Evolutionary conservation across 2,329 filamentous ascomycete species (phyloP).

Genomic region (Aphanoascus verrucosus): DNA sequence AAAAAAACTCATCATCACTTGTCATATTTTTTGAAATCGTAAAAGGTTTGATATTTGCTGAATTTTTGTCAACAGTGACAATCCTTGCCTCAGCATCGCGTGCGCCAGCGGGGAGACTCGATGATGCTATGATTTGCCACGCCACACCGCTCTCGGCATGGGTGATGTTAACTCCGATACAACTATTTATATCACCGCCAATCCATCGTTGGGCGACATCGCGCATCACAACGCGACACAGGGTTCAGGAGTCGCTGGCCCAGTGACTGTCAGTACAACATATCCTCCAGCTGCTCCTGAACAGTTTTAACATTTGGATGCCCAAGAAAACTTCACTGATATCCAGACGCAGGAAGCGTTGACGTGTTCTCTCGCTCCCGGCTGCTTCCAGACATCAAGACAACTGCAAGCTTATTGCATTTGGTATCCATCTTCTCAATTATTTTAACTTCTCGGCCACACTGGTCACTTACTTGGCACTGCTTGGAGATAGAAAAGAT

Average conservation of each 20-base stretch:
- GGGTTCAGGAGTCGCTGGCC: no score
- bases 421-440: no score
- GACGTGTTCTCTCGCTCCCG: background rate
- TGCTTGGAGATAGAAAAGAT: background rate
- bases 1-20: slow-evolving; percentile 65
- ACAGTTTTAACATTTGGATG: no score
- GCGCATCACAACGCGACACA: no score
- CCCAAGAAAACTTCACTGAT: no score
- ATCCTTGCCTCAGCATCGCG: background rate
- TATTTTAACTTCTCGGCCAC: no score
- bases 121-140: slow-evolving; percentile 10
- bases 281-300: background rate
- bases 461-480: background rate
- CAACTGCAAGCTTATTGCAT: background rate
- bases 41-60: background rate
- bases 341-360: background rate
- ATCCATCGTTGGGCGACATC: background rate
- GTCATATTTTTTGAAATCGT: slow-evolving; percentile 49
- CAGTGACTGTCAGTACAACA: no score
- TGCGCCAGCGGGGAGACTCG: background rate
- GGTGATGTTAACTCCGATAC: background rate
- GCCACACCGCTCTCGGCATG: background rate
- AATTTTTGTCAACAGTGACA: background rate
- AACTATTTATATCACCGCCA: background rate
- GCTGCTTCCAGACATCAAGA: background rate